phyloP scores from a whole-genome alignment of 176 grass and related monocot species.

The Dendrocalamus sinicus region DNA sequence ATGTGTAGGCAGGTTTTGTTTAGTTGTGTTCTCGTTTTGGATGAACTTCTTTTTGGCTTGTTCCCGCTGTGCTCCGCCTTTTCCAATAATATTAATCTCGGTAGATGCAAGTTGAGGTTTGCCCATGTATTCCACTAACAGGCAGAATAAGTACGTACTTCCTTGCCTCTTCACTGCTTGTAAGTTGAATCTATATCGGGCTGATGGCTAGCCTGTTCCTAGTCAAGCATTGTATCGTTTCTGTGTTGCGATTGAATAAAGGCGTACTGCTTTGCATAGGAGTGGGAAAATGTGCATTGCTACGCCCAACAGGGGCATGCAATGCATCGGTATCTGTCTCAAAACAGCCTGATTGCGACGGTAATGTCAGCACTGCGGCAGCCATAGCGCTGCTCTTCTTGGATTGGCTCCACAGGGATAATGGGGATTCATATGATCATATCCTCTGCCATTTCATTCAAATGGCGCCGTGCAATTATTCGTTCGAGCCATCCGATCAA shows the following conservation, averaged over 20 bases:
- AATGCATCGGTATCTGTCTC: neutral
- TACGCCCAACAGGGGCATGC: neutral
- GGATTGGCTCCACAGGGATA: neutral
- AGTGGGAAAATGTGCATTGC: neutral
- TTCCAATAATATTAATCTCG: neutral
- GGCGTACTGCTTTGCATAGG: neutral
- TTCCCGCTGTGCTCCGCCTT: neutral
- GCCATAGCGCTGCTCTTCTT: no score
- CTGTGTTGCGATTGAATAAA: neutral
- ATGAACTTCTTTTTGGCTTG: neutral
- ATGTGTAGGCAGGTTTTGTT: constrained; percentile 16
- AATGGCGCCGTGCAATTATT: no score
- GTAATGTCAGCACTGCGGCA: no score
- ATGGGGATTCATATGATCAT: no score
- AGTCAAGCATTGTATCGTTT: neutral
- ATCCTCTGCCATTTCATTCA: no score
- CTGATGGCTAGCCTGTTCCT: neutral
- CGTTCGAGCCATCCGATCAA: no score
- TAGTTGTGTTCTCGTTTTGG: neutral
- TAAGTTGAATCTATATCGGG: neutral
- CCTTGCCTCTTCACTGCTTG: neutral
- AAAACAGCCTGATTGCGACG: no score
- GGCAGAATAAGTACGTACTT: constrained; percentile 26
- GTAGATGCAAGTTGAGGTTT: constrained; percentile 16
- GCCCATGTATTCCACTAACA: constrained; percentile 13